These are phyloP conservation scores for Aureobasidium melanogenum DNA, from an alignment of 2,329 filamentous ascomycete genomes.

Conservation along the genomic window DNA sequence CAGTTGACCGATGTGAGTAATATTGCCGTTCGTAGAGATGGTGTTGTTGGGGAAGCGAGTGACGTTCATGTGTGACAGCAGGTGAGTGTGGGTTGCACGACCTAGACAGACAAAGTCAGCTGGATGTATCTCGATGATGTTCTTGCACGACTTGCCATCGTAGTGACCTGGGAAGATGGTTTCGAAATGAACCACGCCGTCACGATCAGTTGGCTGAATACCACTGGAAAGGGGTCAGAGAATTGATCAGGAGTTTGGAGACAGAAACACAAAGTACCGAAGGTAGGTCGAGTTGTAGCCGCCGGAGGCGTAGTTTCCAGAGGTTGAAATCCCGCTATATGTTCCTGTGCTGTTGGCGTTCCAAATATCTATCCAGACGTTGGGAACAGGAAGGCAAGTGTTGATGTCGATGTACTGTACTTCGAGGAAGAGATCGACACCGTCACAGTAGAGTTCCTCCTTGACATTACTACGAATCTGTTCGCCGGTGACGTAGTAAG, in stretches of 20 bases:
- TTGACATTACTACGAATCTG: constrained; percentile 33
- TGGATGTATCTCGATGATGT: not conserved
- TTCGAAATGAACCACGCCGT: constrained; percentile 36
- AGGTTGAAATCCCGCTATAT: constrained; percentile 27
- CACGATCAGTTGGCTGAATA: constrained; percentile 31
- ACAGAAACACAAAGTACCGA: not conserved
- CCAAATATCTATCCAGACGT: constrained; percentile 37
- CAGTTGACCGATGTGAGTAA: constrained; percentile 54
- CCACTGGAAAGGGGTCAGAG: constrained; percentile 32
- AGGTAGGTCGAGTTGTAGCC: not conserved
- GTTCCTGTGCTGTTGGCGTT: constrained; percentile 39
- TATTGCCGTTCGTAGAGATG: constrained; percentile 41
- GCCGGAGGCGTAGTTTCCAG: not conserved
- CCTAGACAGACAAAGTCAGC: not conserved
- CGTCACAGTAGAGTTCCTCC: constrained; percentile 30
- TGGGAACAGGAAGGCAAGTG: constrained; percentile 31
- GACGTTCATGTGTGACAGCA: constrained; percentile 28
- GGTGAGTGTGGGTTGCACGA: constrained; percentile 35
- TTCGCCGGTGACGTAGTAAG: constrained; percentile 30
- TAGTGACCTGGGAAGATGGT: constrained; percentile 39
- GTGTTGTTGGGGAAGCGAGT: constrained; percentile 33
- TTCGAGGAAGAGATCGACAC: constrained; percentile 35
- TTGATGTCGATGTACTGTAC: constrained; percentile 36
- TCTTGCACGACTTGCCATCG: constrained; percentile 16
- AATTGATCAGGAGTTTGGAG: not conserved